Evolutionary conservation across 148 eudicot species (phyloP), one percentile per base, ranked within the genome.

Genomic region (Suaeda aralocaspica): DNA sequence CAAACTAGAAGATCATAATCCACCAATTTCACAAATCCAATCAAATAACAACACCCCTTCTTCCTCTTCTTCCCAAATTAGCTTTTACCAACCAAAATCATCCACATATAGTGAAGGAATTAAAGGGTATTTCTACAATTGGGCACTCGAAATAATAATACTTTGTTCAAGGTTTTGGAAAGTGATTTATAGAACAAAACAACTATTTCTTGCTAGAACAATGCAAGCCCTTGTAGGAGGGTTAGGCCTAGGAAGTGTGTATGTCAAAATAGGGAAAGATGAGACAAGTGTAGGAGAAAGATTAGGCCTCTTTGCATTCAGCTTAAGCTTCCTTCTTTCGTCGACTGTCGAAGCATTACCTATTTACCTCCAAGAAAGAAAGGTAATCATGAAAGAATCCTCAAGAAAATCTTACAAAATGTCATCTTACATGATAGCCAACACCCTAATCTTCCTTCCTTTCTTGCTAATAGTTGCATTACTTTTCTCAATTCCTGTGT

Each of bases 281-380:
- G 87, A 89, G 46, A 78, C 74, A 19, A 89, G 89, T 58, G 84
- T 93, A 4, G 92, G 88, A 0, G 92, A 90, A 61, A 71, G 96
- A 72, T 63, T 93, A 74, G 98, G 98, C 36, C 72, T 93, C 22
- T 93, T 93, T 67, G 98, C 98, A 0, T 93, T 93, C 60, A 93
- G 88, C 56, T 83, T 93, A 42, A 93, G 98, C 72, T 93, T 93
- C 73, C 92, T 93, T 18, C 88, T 93, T 2, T 93, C 98, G 2
- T 93, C 98, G 0, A 93, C 98, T 1, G 98, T 93, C 8, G 98
- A 93, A 81, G 96, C 98, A 5, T 79, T 93, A 15, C 98, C 98
- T 18, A 93, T 93, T 34, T 93, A 93, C 79, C 96, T 93, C 49
- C 95, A 87, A 84, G 98, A 93, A 64, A 80, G 96, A 10, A 84